These are phyloP conservation scores for Phytophthora meadii DNA, from an alignment of 352 stramenopile species.

Conservation along the genomic window DNA sequence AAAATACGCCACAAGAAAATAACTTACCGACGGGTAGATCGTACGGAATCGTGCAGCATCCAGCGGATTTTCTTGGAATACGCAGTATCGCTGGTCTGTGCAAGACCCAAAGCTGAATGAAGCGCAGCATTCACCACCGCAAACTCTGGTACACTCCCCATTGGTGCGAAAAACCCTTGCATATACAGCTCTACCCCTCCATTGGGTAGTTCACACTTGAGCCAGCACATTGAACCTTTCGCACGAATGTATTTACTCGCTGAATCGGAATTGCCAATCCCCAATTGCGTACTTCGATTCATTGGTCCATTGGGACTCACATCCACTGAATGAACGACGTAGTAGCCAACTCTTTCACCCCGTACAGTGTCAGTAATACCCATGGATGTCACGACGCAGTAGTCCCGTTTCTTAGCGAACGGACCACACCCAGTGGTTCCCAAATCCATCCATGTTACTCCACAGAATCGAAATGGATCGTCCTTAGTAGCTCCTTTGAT, in stretches of 20 bases:
- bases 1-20: background rate
- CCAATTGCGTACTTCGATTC: constrained; percentile 26
- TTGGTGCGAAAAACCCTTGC: constrained; percentile 49
- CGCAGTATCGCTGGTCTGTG: constrained; percentile 43
- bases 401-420: constrained; percentile 40
- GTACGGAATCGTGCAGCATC: constrained; percentile 51
- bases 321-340: constrained; percentile 50
- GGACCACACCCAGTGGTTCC: constrained; percentile 30
- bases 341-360: constrained; percentile 48
- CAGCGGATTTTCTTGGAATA: constrained; percentile 56
- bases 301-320: constrained; percentile 29
- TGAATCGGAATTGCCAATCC: constrained; percentile 1
- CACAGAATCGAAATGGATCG: constrained; percentile 48
- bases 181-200: constrained; percentile 47
- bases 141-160: constrained; percentile 41
- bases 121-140: constrained; percentile 35
- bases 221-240: constrained; percentile 45
- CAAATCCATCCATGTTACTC: constrained; percentile 47
- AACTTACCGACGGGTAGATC: constrained; percentile 32
- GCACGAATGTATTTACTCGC: constrained; percentile 35
- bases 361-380: constrained; percentile 29
- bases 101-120: constrained; percentile 28
- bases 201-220: constrained; percentile 50
- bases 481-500: constrained; percentile 35
- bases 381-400: constrained; percentile 43